phyloP scores from a whole-genome alignment of 768 basidiomycete genomes.

The Lactifluus hygrophoroides region DNA sequence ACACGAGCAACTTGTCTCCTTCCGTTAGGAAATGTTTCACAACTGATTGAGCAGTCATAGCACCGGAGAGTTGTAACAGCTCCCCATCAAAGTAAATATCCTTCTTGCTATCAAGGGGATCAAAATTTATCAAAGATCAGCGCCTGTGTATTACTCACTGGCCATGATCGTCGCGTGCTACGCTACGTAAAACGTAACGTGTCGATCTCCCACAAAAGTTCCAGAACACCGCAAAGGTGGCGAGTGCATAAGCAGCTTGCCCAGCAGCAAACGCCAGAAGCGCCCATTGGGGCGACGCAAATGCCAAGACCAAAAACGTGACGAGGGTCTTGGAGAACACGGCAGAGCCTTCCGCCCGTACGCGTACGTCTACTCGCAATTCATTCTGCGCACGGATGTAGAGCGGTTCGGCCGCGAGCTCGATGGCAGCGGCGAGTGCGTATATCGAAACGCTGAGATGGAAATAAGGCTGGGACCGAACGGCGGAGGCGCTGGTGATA shows the following conservation, averaged over 20 bases:
- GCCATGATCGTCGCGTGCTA: constrained; percentile 21
- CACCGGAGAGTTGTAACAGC: constrained; percentile 56
- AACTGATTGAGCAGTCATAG: constrained; percentile 82
- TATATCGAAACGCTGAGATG: constrained; percentile 56
- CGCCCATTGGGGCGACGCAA: constrained; percentile 37
- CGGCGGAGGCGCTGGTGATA: constrained; percentile 41
- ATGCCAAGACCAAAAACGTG: constrained; percentile 58
- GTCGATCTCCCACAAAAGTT: constrained; percentile 20
- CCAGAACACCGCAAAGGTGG: constrained; percentile 50
- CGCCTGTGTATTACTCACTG: constrained; percentile 23
- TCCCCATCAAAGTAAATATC: constrained; percentile 36
- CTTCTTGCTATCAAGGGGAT: constrained; percentile 18
- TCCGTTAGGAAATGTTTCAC: constrained; percentile 95
- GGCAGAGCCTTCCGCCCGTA: constrained; percentile 80
- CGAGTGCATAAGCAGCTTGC: constrained; percentile 64
- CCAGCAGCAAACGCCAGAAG: constrained; percentile 83
- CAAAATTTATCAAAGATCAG: neutral
- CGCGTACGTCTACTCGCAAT: constrained; percentile 58
- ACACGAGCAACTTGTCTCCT: constrained; percentile 86
- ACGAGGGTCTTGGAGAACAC: constrained; percentile 64
- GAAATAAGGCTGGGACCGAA: constrained; percentile 59
- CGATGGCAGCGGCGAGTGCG: constrained; percentile 61
- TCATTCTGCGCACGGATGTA: constrained; percentile 47
- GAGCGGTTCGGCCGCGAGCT: constrained; percentile 72
- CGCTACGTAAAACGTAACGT: constrained; percentile 20